Evolutionary conservation across 2,329 filamentous ascomycete species (phyloP), one percentile per base, ranked within the genome.

Genomic region (Fusarium sulawesiense): DNA sequence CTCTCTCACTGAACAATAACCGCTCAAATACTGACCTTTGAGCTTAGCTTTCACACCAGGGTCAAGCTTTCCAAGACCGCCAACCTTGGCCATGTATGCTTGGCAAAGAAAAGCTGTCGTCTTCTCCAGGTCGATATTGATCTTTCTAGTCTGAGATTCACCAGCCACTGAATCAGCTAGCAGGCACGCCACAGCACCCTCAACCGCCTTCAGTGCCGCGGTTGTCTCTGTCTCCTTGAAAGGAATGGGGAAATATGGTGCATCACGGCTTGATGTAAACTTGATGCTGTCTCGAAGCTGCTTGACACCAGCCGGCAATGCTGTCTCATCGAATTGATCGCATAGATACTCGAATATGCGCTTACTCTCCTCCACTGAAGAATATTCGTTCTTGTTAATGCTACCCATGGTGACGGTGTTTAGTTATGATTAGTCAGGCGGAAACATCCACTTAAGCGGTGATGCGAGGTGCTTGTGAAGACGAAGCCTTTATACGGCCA

Each of bases 161-260:
- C 71, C 74, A 3, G 70, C 56, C 18, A 68, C 74, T 2, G 73
- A 65, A 42, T 77, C 75, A 1, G 78, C 79, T 7, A 82, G 68
- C 0, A 79, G 65, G 4, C 74, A 72, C 1, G 79, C 80, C 3
- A 81, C 56, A 3, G 69, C 74, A 7, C 74, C 80, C 30, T 85
- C 83, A 7, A 85, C 70, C 0, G 81, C 82, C 60, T 84, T 85
- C 20, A 84, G 68, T 1, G 83, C 83, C 9, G 81, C 81, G 2
- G 77, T 75, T 6, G 81, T 76, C 62, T 85, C 83, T 0, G 82
- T 83, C 68, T 85, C 83, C 48, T 84, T 84, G 72, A 84, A 83
- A 0, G 83, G 83, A 14, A 83, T 83, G 0, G 83, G 83, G 32
- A 84, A 85, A 65, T 83, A 84, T 1, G 81, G 79, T 53, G 67